Conservation (phyloP, 371 early-diverging fungal genomes). For the Mucor lusitanicus region DNA sequence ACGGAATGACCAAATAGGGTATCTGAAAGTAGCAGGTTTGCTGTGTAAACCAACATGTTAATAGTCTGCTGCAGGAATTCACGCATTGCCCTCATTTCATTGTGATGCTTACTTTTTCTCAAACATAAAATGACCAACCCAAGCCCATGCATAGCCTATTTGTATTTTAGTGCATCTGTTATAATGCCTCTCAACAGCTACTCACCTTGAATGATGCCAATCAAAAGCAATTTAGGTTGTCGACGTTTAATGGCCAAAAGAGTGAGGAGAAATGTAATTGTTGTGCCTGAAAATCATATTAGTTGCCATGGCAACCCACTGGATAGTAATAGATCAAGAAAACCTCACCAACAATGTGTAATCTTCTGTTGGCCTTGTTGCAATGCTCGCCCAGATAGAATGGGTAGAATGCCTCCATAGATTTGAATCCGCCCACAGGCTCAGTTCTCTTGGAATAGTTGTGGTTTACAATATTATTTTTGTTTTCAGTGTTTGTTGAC, state of each 20-base stretch:
- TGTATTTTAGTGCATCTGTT: not conserved
- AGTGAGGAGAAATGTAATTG: constrained; percentile 22
- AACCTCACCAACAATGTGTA: constrained; percentile 54
- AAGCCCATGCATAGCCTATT: constrained; percentile 64
- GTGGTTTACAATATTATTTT: constrained; percentile 44
- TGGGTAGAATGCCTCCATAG: constrained; percentile 65
- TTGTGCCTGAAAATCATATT: constrained; percentile 28
- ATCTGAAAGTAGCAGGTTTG: constrained; percentile 73
- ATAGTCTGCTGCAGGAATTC: not conserved
- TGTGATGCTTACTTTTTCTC: constrained; percentile 51
- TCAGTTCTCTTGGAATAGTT: constrained; percentile 56
- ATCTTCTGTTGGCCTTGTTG: constrained; percentile 55
- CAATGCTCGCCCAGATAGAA: constrained; percentile 70
- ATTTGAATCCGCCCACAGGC: constrained; percentile 52
- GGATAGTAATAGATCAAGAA: not conserved
- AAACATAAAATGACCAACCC: constrained; percentile 72
- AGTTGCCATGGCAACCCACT: not conserved
- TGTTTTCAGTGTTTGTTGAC: constrained; percentile 6
- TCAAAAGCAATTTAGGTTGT: constrained; percentile 20
- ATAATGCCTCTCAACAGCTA: not conserved
- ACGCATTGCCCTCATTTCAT: no score
- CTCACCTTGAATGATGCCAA: constrained; percentile 40
- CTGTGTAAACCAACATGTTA: constrained; percentile 11
- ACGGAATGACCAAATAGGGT: constrained; percentile 63
- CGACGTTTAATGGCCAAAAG: constrained; percentile 22